Evolutionary conservation across 768 basidiomycete genomes (phyloP), one percentile per base, ranked within the genome.

Genomic region (Boletus sensibilis): DNA sequence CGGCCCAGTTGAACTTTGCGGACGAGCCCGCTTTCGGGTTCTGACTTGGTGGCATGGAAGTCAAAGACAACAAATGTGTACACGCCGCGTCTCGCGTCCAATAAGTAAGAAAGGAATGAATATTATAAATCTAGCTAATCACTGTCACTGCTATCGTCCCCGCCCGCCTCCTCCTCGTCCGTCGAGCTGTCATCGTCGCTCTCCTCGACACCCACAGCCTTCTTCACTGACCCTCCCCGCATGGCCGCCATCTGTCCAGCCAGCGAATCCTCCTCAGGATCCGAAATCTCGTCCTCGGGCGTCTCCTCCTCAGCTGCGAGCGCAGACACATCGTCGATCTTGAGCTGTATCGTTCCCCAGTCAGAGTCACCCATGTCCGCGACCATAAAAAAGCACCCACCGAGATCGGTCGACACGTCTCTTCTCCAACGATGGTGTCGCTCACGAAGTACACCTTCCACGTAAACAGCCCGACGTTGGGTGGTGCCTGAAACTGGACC

Each of bases 171-270:
- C 3, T 68, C 64, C 40, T 74, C 75, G 18, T 64, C 62, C 64
- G 72, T 73, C 4, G 59, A 67, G 16, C 64, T 67, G 51, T 76
- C 72, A 0, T 64, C 61, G 0, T 60, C 64, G 21, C 60, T 64
- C 31, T 68, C 70, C 21, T 66, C 81, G 31, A 72, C 76, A 16
- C 56, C 72, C 27, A 57, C 54, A 21, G 65, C 72, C 67, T 84
- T 87, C 81, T 93, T 97, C 57, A 96, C 92, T 20, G 82, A 63
- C 4, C 87, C 90, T 5, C 95, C 95, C 42, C 90, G 85, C 92
- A 99, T 93, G 42, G 86, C 85, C 6, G 95, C 94, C 92, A 98
- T 96, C 78, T 99, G 97, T 9, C 97, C 97, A 5, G 94, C 97
- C 50, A 98, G 76, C 25, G 89, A 83, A 72, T 98, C 97, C 72